Conservation (phyloP, 2,329 filamentous ascomycete genomes). For the Dothiorella sarmentorum region DNA sequence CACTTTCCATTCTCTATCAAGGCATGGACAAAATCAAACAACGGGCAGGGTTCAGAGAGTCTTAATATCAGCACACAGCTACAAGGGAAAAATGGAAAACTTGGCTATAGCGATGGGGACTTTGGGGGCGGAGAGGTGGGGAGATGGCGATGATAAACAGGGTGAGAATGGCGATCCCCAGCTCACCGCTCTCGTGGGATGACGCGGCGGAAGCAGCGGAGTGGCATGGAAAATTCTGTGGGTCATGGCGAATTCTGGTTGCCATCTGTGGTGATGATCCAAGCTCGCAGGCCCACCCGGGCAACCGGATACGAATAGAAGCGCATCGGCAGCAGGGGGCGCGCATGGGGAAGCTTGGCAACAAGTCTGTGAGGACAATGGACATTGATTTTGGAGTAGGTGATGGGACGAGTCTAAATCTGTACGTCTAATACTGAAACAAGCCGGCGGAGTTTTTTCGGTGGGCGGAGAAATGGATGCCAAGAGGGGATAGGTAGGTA, state of each 20-base stretch:
- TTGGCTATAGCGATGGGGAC: neutral
- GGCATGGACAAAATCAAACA: neutral
- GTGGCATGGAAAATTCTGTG: neutral
- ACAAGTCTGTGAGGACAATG: too few species aligned
- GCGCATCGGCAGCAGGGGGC: neutral
- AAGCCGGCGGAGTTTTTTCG: too few species aligned
- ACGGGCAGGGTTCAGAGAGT: neutral
- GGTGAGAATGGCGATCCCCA: neutral
- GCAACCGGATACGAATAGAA: neutral
- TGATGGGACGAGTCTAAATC: too few species aligned
- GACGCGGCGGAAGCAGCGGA: slow-evolving; percentile 6
- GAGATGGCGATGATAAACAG: neutral
- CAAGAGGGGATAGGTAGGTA: too few species aligned
- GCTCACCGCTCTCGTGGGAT: neutral
- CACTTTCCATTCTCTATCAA: neutral
- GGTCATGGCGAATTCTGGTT: neutral
- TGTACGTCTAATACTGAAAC: too few species aligned
- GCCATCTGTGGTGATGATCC: slow-evolving; percentile 1
- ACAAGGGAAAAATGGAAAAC: neutral
- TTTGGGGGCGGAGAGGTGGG: neutral
- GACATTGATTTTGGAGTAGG: too few species aligned
- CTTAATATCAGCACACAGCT: neutral
- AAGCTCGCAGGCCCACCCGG: neutral
- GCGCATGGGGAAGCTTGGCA: too few species aligned
- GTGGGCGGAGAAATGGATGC: too few species aligned